These are phyloP conservation scores for Apiospora saccharicola DNA, from an alignment of 2,329 filamentous ascomycete species.

Conservation along the genomic window DNA sequence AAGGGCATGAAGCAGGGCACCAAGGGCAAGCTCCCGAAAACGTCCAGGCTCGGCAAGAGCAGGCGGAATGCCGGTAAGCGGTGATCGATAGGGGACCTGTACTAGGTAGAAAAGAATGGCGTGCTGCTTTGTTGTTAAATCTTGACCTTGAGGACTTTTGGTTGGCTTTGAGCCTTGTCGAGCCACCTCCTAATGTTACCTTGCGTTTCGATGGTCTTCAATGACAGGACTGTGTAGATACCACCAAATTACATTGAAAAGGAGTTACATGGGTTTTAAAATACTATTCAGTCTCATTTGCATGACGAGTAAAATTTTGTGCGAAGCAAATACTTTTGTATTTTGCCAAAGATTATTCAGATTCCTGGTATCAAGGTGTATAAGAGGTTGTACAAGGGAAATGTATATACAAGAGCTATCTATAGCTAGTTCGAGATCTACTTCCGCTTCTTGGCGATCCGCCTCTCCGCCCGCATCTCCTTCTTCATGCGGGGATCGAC, in stretches of 20 bases:
- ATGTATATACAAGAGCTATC: constrained; percentile 17
- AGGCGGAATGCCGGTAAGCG: constrained; percentile 56
- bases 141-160: background rate
- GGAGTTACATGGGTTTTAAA: constrained; percentile 15
- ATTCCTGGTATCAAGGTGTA: background rate
- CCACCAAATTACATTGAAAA: constrained; percentile 23
- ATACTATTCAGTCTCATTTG: background rate
- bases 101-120: constrained; percentile 24
- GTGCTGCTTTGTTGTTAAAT: background rate
- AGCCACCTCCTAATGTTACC: background rate
- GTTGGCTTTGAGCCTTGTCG: constrained; percentile 5
- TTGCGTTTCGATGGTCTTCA: constrained; percentile 10
- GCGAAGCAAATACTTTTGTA: no score
- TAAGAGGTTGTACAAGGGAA: background rate
- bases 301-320: background rate
- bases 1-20: constrained; percentile 80
- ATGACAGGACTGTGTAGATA: constrained; percentile 19
- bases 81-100: constrained; percentile 32
- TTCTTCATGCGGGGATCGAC: constrained; percentile 56
- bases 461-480: constrained; percentile 37
- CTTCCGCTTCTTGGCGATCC: constrained; percentile 33
- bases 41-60: constrained; percentile 57
- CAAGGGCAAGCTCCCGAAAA: constrained; percentile 48
- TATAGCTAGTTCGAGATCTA: constrained; percentile 16
- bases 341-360: no score